Conservation (phyloP, 345 rosid genomes). For the Iberis pinnata region DNA sequence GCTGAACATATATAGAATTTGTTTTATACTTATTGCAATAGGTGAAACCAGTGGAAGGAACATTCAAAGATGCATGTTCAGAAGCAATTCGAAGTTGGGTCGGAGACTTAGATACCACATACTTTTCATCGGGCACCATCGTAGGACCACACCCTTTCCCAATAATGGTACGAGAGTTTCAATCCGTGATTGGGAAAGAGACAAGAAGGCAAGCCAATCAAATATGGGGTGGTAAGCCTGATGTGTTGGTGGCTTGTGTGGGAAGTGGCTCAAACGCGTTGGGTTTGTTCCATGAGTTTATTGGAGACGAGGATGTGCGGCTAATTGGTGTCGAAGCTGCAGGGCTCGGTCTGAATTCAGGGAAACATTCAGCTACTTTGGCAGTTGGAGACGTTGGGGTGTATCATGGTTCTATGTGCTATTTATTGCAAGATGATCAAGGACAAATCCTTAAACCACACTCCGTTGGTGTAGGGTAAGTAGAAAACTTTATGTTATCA, state of each 20-base stretch:
- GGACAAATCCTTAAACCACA: slow-evolving; percentile 95
- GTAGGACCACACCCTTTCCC: slow-evolving; percentile 99
- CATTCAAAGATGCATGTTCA: slow-evolving; percentile 67
- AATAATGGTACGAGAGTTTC: slow-evolving; percentile 94
- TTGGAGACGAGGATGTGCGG: slow-evolving; percentile 62
- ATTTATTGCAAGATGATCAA: slow-evolving; percentile 85
- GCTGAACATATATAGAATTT: background rate
- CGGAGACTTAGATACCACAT: slow-evolving; percentile 37
- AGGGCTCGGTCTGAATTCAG: slow-evolving; percentile 87
- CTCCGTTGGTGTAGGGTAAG: slow-evolving; percentile 90
- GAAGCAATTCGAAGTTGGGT: slow-evolving; percentile 70
- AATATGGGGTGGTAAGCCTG: slow-evolving; percentile 98
- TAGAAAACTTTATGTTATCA: background rate
- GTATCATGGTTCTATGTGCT: slow-evolving; percentile 95
- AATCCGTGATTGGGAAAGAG: slow-evolving; percentile 83
- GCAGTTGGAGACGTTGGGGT: slow-evolving; percentile 86
- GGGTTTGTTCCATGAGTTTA: slow-evolving; percentile 92
- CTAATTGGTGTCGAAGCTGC: slow-evolving; percentile 96
- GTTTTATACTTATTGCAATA: slow-evolving; percentile 11
- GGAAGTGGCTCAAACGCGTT: slow-evolving; percentile 97
- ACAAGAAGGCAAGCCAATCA: slow-evolving; percentile 73
- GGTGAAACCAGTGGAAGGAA: slow-evolving; percentile 57
- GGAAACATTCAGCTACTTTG: slow-evolving; percentile 96
- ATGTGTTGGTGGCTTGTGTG: slow-evolving; percentile 85
- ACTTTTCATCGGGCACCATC: slow-evolving; percentile 70